phyloP scores from a whole-genome alignment of 2,329 filamentous ascomycete genomes.

The Aspergillus carbonarius region DNA sequence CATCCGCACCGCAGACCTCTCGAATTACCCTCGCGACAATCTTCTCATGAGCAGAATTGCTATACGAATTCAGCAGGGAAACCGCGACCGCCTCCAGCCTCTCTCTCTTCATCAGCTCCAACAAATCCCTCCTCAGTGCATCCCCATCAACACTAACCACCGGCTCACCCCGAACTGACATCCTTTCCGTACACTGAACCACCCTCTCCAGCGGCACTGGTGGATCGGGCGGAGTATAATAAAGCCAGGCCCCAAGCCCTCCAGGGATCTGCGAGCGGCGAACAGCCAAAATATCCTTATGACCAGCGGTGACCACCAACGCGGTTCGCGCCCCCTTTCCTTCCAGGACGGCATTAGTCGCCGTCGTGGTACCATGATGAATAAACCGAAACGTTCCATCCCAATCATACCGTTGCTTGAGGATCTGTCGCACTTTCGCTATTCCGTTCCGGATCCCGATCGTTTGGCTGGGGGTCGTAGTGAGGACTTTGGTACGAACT shows the following conservation, averaged over 20 bases:
- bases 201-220: constrained; percentile 51
- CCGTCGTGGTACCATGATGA: constrained; percentile 52
- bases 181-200: constrained; percentile 47
- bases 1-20: constrained; percentile 44
- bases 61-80: constrained; percentile 50
- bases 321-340: constrained; percentile 51
- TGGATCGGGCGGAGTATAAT: constrained; percentile 49
- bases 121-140: constrained; percentile 39
- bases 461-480: constrained; percentile 50
- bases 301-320: constrained; percentile 50
- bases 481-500: constrained; percentile 48
- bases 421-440: constrained; percentile 39
- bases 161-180: constrained; percentile 44
- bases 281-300: constrained; percentile 51
- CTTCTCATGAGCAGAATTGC: constrained; percentile 45
- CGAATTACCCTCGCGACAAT: constrained; percentile 39
- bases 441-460: constrained; percentile 50
- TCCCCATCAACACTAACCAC: constrained; percentile 42
- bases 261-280: constrained; percentile 53
- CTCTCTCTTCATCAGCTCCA: constrained; percentile 39
- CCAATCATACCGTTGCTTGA: constrained; percentile 43
- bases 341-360: constrained; percentile 52
- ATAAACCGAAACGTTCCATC: constrained; percentile 50
- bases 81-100: constrained; percentile 48
- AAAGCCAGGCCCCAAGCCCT: constrained; percentile 52